phyloP scores from a whole-genome alignment of 108 stramenopile genomes.

The Cyclotella atomus region DNA sequence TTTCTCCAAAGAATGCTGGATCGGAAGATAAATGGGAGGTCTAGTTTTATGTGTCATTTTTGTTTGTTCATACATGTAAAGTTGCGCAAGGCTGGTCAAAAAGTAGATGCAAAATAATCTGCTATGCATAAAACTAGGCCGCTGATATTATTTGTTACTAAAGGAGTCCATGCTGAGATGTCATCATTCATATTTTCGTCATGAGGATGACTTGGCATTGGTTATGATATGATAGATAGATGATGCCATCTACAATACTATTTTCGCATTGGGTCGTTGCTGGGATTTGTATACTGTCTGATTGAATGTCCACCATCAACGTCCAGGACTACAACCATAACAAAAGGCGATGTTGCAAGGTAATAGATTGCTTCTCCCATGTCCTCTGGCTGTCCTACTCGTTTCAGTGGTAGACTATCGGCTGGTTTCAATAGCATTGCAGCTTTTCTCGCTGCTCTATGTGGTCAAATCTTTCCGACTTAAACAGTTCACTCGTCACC shows the following conservation, averaged over 20 bases:
- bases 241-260: no score
- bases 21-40: constrained; percentile 7
- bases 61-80: no score
- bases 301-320: constrained; percentile 69
- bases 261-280: constrained; percentile 62
- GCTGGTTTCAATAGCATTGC: constrained; percentile 68
- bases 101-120: no score
- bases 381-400: constrained; percentile 56
- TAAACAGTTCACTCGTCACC: constrained; percentile 67
- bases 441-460: constrained; percentile 51
- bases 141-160: no score
- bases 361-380: constrained; percentile 76
- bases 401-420: constrained; percentile 55
- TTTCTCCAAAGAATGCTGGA: constrained; percentile 20
- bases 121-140: no score
- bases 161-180: no score
- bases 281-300: constrained; percentile 61
- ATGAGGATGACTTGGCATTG: no score
- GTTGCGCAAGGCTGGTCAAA: no score
- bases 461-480: constrained; percentile 71
- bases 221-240: no score
- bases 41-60: constrained; percentile 4
- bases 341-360: constrained; percentile 55
- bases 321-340: constrained; percentile 66
- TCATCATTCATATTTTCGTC: no score